Base-by-base conservation (phyloP, 805 yeast genomes). In the Kluyveromyces starmeri region DNA sequence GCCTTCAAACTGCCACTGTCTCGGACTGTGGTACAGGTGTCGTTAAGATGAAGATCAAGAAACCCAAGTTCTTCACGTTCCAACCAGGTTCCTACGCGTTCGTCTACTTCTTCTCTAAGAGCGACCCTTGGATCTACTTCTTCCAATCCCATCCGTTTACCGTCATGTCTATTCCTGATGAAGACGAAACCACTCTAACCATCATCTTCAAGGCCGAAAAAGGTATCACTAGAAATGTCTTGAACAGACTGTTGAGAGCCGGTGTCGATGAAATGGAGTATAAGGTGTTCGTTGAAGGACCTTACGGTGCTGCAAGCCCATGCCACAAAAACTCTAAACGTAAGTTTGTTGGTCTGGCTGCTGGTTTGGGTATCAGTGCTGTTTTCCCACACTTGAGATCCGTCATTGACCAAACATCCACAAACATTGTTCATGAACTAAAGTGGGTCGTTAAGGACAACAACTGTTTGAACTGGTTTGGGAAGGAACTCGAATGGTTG, bases 81-180 rank as follows among this genome's bases (percentile, higher is more conserved):
- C 57, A 48, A 37, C 78, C 85, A 2, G 81, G 83, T 19, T 62
- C 70, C 11, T 73, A 60, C 50, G 73, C 68, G 1, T 80, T 64
- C 46, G 55, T 83, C 23, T 69, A 77, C 56, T 75, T 80, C 51
- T 42, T 77, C 38, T 59, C 70, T 28, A 64, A 69, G 13, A 49
- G 58, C 3, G 56, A 66, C 24, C 74, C 78, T 52, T 78, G 78
- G 76, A 48, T 47, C 36, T 49, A 47, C 21, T 40, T 47, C 11
- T 50, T 51, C 38, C 84, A 80, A 51, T 71, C 80, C 4, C 86
- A 81, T 52, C 89, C 89, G 4, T 80, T 83, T 57, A 77, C 88
- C 1, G 54, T 72, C 5, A 59, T 71, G 32, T 58, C 70, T 4
- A 53, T 53, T 5, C 53, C 58, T 2, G 54, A 60, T 28, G 48